Conservation (phyloP, 2,329 filamentous ascomycete species). For the Cytospora piceicola region DNA sequence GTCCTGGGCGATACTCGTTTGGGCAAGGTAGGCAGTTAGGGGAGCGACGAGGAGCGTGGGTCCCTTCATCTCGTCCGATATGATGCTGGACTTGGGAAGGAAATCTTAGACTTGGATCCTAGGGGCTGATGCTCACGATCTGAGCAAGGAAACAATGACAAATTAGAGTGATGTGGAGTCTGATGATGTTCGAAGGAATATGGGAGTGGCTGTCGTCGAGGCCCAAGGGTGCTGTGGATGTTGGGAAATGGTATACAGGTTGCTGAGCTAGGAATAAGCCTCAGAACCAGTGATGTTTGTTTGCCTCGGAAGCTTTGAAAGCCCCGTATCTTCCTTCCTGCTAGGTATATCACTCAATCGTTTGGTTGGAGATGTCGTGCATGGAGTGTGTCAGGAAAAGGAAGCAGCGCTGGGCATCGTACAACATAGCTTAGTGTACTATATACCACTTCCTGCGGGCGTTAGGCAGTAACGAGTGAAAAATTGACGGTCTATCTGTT, state of each 20-base stretch:
- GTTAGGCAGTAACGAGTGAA: not conserved
- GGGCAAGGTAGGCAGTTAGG: slow-evolving; percentile 5
- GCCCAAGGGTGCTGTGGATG: not conserved
- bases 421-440: not conserved
- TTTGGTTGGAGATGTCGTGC: not conserved
- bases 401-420: not conserved
- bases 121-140: not conserved
- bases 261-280: not conserved
- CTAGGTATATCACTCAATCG: not conserved
- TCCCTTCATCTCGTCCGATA: slow-evolving; percentile 16
- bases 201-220: not conserved
- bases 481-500: not conserved
- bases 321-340: not conserved
- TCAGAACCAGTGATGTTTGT: not conserved
- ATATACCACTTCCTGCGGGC: not conserved
- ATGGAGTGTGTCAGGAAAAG: not conserved
- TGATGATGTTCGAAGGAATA: not conserved
- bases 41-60: not conserved
- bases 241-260: not conserved
- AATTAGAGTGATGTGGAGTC: not conserved
- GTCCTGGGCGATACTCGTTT: not conserved
- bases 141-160: not conserved
- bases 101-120: not conserved
- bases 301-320: not conserved
- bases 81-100: not conserved